Evolutionary conservation across 2,329 filamentous ascomycete genomes (phyloP), one percentile per base, ranked within the genome.

Genomic region (Aureobasidium sp.): DNA sequence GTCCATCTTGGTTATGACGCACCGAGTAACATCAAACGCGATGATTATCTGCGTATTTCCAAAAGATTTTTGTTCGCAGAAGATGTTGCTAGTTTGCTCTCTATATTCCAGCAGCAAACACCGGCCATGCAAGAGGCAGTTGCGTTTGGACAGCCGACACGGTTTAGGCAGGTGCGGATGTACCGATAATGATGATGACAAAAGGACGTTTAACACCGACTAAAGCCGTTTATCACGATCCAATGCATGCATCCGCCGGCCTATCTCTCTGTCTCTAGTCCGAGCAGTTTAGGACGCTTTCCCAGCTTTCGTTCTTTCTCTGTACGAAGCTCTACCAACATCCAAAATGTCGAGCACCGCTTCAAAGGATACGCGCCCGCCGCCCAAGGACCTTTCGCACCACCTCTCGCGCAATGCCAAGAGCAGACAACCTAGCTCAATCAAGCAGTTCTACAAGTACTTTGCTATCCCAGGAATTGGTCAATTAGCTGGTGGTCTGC

Each of bases 391-490:
- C 73, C 79, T 96, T 64, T 88, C 86, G 67, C 90, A 96, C 72
- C 87, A 92, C 71, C 87, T 87, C 68, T 92, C 90, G 0, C 79
- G 84, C 63, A 80, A 85, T 48, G 88, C 90, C 52, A 86, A 82
- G 70, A 81, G 83, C 51, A 82, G 90, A 9, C 68, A 78, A 7
- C 78, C 83, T 7, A 94, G 86, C 70, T 78, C 78, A 47, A 82
- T 96, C 73, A 96, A 96, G 78, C 71, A 81, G 41, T 90, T 92
- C 74, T 96, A 96, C 80, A 91, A 90, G 75, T 96, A 90, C 76
- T 94, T 94, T 69, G 65, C 69, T 12, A 84, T 85, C 59, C 84
- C 84, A 0, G 82, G 82, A 39, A 84, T 86, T 67, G 82, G 79
- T 17, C 85, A 87, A 68, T 72, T 86, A 41, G 84, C 84, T 12